A percentile compares a stretch with the other conserved stretches of the same genome.
Evolutionary conservation across 225 moss, liverwort and hornwort species (phyloP).

Genomic region (Bryoerythrophyllum caledonicum): DNA sequence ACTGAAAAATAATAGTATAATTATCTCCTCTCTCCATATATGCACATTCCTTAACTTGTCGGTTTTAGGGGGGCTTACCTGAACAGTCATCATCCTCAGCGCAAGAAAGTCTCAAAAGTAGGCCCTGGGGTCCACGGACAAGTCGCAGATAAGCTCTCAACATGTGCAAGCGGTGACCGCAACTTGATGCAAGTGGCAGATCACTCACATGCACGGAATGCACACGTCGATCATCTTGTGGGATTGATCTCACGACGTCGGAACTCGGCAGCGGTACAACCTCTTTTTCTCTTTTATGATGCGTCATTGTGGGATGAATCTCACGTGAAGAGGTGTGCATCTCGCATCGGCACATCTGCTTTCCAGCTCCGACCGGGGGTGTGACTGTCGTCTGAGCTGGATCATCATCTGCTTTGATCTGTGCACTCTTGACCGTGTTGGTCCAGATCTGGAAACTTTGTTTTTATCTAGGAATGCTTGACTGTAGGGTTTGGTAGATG

Average conservation of each 20-base stretch:
- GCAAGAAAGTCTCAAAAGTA: background rate
- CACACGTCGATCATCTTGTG: background rate
- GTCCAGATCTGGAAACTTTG: background rate
- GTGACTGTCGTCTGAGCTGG: too few relatives aligned
- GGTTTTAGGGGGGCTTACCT: too few relatives aligned
- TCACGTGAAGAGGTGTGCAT: background rate
- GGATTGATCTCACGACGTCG: background rate
- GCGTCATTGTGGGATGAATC: constrained; percentile 9
- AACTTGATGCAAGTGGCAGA: background rate
- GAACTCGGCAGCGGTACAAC: background rate
- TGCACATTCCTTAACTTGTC: too few relatives aligned
- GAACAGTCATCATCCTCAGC: too few relatives aligned
- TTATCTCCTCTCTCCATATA: too few relatives aligned
- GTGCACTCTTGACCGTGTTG: background rate
- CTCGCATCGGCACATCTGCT: constrained; percentile 3
- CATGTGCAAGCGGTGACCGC: background rate
- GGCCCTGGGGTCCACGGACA: background rate
- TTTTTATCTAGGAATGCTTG: background rate
- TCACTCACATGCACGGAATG: background rate
- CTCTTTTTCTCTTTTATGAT: background rate
- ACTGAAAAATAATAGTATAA: too few relatives aligned
- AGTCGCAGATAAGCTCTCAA: constrained; percentile 1
- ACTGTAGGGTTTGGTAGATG: background rate
- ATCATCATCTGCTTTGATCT: background rate
- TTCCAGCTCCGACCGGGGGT: constrained; percentile 14